Percentiles rank a stretch among this genome's conserved stretches.
Conservation (phyloP, 2,329 filamentous ascomycete genomes). For the Penicillium sp. region DNA sequence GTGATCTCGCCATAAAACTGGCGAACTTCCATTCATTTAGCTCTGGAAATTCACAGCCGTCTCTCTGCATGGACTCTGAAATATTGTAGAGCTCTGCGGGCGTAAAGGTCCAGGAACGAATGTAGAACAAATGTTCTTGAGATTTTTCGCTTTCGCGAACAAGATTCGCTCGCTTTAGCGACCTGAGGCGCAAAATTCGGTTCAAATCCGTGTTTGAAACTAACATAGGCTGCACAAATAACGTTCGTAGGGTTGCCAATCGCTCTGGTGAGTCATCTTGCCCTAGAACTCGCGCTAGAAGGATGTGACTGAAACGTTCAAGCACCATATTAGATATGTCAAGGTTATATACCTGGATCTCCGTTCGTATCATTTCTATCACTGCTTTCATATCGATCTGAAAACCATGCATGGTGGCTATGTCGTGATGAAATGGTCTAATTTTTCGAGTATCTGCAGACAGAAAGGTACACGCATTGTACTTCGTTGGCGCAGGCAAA, state of each 20-base stretch:
- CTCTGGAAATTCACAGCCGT: neutral
- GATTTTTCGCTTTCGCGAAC: neutral
- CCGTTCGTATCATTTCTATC: too few species aligned
- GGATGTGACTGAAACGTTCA: neutral
- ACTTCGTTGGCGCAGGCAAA: too few species aligned
- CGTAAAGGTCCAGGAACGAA: neutral
- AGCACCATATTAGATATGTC: neutral
- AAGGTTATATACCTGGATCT: constrained; percentile 17
- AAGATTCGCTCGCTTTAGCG: neutral
- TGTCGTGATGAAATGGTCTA: too few species aligned
- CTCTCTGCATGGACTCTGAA: neutral
- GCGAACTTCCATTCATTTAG: neutral
- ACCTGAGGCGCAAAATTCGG: neutral
- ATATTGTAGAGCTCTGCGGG: neutral
- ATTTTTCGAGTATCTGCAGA: too few species aligned
- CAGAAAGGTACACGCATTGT: too few species aligned
- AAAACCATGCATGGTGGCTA: too few species aligned
- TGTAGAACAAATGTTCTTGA: neutral
- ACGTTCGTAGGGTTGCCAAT: neutral
- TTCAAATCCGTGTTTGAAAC: neutral
- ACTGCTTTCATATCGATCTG: too few species aligned
- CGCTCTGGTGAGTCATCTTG: neutral
- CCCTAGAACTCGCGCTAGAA: neutral
- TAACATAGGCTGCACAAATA: neutral
- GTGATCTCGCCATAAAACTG: neutral